Conservation (phyloP, 2,329 filamentous ascomycete genomes). For the Neophaeococcomyces aloes region DNA sequence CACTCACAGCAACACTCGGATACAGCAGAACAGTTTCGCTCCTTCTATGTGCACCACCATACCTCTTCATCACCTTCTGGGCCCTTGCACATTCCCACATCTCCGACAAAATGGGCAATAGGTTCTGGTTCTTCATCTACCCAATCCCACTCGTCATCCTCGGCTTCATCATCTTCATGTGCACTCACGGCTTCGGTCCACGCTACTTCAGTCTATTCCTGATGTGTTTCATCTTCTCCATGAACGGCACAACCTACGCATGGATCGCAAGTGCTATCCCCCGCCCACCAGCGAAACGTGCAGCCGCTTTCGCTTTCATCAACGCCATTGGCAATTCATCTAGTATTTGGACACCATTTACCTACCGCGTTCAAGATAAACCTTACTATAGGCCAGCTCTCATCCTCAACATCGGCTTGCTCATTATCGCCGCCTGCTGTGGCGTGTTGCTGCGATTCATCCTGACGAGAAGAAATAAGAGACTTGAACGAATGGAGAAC, state of each 20-base stretch:
- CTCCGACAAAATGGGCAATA: constrained; percentile 36
- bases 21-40: constrained; percentile 38
- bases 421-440: constrained; percentile 27
- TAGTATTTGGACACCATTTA: constrained; percentile 43
- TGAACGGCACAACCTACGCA: constrained; percentile 40
- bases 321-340: constrained; percentile 44
- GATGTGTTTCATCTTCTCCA: constrained; percentile 46
- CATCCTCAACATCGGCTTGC: constrained; percentile 33
- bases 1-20: constrained; percentile 37
- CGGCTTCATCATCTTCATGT: constrained; percentile 47
- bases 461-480: constrained; percentile 38
- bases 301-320: constrained; percentile 45
- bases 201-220: constrained; percentile 48
- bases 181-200: constrained; percentile 40
- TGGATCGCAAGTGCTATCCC: constrained; percentile 45
- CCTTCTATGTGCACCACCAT: constrained; percentile 44
- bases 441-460: constrained; percentile 31
- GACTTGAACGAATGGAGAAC: constrained; percentile 41
- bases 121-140: constrained; percentile 45
- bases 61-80: constrained; percentile 44
- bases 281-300: constrained; percentile 45
- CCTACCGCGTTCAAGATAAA: constrained; percentile 30
- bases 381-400: constrained; percentile 33
- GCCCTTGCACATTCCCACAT: constrained; percentile 35
- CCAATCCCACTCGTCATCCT: constrained; percentile 42